Evolutionary conservation across 2,329 filamentous ascomycete species (phyloP), one percentile per base, ranked within the genome.

Genomic region (Cladosporium sp.): DNA sequence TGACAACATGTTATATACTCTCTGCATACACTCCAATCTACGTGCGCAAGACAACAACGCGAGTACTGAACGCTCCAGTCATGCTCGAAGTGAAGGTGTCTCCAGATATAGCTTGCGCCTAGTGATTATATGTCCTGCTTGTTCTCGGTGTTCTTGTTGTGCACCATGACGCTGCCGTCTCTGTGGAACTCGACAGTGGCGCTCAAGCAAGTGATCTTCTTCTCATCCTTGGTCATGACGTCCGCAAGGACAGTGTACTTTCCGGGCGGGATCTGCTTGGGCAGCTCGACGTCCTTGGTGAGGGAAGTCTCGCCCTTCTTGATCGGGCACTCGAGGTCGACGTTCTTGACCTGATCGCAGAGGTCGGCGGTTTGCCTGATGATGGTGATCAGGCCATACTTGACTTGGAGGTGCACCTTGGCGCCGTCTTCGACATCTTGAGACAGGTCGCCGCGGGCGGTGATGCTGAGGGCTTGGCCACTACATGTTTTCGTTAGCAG

Each of bases 351-450:
- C 73, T 96, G 88, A 60, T 97, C 89, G 79, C 94, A 99, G 36
- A 97, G 83, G 70, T 96, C 88, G 68, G 87, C 86, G 64, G 81
- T 83, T 64, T 89, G 89, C 73, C 83, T 90, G 74, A 99, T 85
- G 63, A 99, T 83, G 56, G 86, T 89, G 74, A 99, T 97, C 64
- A 96, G 80, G 60, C 93, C 93, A 74, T 96, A 97, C 78, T 96
- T 97, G 76, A 99, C 93, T 64, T 86, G 83, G 39, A 99, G 74
- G 48, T 87, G 80, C 61, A 97, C 88, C 67, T 89, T 90, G 60
- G 93, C 90, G 58, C 91, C 93, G 58, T 91, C 73, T 56, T 85
- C 82, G 63, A 99, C 85, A 52, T 80, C 75, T 69, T 95, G 76
- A 65, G 81, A 82, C 62, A 97, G 82, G n/a, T 78, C 83, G 58